A percentile compares a stretch with the other conserved stretches of the same genome.
These are phyloP conservation scores for Xylariaceae sp. DNA, from an alignment of 2,329 filamentous ascomycete species.

Conservation along the genomic window DNA sequence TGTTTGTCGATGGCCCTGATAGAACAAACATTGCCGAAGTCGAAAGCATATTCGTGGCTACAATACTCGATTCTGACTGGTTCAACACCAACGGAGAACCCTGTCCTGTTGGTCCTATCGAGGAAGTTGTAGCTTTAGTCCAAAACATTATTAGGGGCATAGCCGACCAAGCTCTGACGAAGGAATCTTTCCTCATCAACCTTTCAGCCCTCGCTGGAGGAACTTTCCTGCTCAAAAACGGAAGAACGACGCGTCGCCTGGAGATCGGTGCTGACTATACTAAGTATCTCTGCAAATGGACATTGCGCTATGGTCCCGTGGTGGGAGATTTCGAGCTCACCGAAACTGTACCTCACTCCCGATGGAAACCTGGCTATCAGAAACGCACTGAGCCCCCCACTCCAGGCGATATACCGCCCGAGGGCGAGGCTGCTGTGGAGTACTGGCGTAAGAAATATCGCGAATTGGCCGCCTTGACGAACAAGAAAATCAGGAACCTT, in stretches of 20 bases:
- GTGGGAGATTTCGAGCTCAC: conserved; percentile 49
- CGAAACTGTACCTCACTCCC: conserved; percentile 40
- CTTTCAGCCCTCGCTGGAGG: conserved; percentile 54
- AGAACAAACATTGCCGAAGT: conserved; percentile 54
- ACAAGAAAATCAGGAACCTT: conserved; percentile 2
- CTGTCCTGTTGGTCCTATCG: conserved; percentile 39
- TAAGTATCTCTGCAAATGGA: conserved; percentile 51
- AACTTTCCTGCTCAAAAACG: conserved; percentile 42
- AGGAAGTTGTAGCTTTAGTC: conserved; percentile 52
- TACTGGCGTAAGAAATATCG: conserved; percentile 24
- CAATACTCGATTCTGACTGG: conserved; percentile 49
- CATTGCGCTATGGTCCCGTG: conserved; percentile 50
- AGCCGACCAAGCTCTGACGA: conserved; percentile 43
- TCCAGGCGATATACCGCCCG: conserved; percentile 19
- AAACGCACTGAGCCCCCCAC: conserved; percentile 11
- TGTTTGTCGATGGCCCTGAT: conserved; percentile 33
- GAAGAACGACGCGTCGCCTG: conserved; percentile 38
- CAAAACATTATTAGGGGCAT: conserved; percentile 50
- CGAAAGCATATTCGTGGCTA: conserved; percentile 49
- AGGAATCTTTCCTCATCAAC: conserved; percentile 56
- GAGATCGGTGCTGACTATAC: conserved; percentile 38
- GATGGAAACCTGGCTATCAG: conserved; percentile 33
- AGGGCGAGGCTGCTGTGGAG: conserved; percentile 27
- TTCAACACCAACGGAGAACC: conserved; percentile 41
- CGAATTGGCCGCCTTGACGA: conserved; percentile 14